Percentiles rank a stretch among this genome's conserved stretches.
Conservation (phyloP, 768 basidiomycete species). For the Pleurotus platypus region DNA sequence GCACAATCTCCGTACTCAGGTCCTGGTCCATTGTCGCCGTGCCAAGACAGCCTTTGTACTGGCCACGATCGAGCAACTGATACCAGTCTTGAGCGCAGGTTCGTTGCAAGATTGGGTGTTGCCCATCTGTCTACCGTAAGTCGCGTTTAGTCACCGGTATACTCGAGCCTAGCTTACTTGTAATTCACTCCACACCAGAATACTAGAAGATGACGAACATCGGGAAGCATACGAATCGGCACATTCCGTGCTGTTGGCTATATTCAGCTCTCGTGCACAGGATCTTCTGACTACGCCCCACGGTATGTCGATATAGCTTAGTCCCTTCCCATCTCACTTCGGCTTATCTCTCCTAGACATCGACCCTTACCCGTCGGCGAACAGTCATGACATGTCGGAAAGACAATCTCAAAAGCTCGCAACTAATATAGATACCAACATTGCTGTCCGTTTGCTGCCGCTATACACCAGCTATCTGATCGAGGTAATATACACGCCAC, state of each 20-base stretch:
- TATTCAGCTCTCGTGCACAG: conserved; percentile 62
- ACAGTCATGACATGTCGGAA: conserved; percentile 9
- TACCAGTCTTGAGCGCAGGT: conserved; percentile 52
- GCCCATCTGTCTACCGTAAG: conserved; percentile 65
- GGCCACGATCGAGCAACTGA: conserved; percentile 75
- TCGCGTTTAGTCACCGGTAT: conserved; percentile 9
- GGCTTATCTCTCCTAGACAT: neutral
- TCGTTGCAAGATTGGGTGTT: conserved; percentile 56
- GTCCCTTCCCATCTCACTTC: neutral
- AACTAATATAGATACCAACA: conserved; percentile 24
- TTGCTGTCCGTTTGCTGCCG: conserved; percentile 59
- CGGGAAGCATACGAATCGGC: conserved; percentile 85
- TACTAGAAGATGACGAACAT: conserved; percentile 23
- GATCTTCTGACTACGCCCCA: conserved; percentile 12
- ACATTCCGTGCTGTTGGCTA: conserved; percentile 77
- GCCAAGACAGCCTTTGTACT: conserved; percentile 62
- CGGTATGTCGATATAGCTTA: too few species aligned
- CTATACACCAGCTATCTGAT: conserved; percentile 73
- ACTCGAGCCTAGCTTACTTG: conserved; percentile 3
- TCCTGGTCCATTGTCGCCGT: conserved; percentile 12
- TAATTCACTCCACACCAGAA: neutral
- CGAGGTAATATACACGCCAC: conserved; percentile 43
- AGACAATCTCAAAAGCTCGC: conserved; percentile 7
- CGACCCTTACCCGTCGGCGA: neutral
- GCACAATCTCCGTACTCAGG: conserved; percentile 18